These are phyloP conservation scores for Astrocystis sublimbata DNA, from an alignment of 495 filamentous ascomycete genomes.

Conservation along the genomic window DNA sequence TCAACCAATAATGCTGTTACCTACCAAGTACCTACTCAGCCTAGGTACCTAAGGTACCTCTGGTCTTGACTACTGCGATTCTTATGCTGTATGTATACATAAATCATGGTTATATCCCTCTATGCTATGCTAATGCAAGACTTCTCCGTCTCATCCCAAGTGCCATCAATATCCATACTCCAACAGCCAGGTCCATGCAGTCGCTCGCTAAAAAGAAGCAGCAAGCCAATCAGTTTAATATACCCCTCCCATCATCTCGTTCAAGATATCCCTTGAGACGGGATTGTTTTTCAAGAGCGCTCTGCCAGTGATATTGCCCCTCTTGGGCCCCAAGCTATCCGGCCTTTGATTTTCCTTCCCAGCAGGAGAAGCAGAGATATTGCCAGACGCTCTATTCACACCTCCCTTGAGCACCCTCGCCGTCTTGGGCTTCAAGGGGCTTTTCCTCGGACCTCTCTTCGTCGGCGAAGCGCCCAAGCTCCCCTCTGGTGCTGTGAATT, in stretches of 20 bases:
- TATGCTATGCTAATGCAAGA: background rate
- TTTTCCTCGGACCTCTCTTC: constrained; percentile 25
- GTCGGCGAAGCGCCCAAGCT: constrained; percentile 9
- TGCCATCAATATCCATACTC: background rate
- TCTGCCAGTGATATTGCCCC: constrained; percentile 39
- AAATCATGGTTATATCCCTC: constrained; percentile 1
- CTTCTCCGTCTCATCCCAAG: background rate
- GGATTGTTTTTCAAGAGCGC: constrained; percentile 42
- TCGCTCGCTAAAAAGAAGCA: background rate
- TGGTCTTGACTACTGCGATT: too few relatives aligned
- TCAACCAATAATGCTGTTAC: too few relatives aligned
- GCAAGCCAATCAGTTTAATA: constrained; percentile 18
- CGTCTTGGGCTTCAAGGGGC: constrained; percentile 16
- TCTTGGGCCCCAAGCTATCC: constrained; percentile 23
- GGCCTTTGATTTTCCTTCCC: constrained; percentile 36
- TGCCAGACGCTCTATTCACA: constrained; percentile 4
- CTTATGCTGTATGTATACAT: background rate
- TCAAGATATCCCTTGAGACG: constrained; percentile 50
- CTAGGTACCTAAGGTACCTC: too few relatives aligned
- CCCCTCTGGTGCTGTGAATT: constrained; percentile 29
- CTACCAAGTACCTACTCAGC: background rate
- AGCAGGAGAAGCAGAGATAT: constrained; percentile 13
- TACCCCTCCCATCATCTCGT: constrained; percentile 46
- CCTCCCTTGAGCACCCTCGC: background rate
- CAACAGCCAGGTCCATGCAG: background rate